Base-by-base conservation (phyloP, 306 rosid genomes). In the Lathyrus oleraceus region DNA sequence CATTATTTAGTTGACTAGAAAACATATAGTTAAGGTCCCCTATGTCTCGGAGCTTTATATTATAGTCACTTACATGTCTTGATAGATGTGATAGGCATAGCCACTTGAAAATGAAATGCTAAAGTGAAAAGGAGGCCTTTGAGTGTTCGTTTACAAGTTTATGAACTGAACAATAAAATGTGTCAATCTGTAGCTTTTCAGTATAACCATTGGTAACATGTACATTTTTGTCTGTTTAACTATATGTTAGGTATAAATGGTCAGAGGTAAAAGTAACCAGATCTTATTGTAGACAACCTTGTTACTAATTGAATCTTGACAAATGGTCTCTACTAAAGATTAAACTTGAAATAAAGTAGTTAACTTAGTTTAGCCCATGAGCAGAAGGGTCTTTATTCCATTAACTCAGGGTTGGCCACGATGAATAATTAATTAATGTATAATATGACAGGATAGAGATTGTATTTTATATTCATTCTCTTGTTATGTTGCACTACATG, bases 21-120 rank as follows among this genome's bases (percentile, higher is more conserved):
- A 43, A 35, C 8, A 0, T 53, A 10, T 5, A 13, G 57, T 62
- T 77, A 49, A 63, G 67, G 67, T 65, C 56, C 69, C 30, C 52
- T 45, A 28, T 64, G 21, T 73, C 49, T 57, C 72, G 51, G 40
- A 40, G 72, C 71, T 27, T 27, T 53, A 10, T n/a, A 58, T 45
- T n/a, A 48, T 25, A 56, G 44, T 23, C 23, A 11, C 19, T 17
- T 17, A 32, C 35, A 21, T 70, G 40, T 70, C 38, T 54, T 65
- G 62, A 72, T 63, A 63, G 19, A 19, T 23, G 27, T 54, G 71
- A 36, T 66, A 42, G 11, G 58, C 56, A 51, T 40, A 44, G 44
- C 30, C 21, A 49, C 12, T 40, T 60, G 42, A 59, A 51, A 76
- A 53, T 70, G 58, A 76, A 67, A 36, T 67, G 43, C 32, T 74